A percentile compares a stretch with the other conserved stretches of the same genome.
Conservation (phyloP, 371 early-diverging fungal species). For the Umbelopsis sp. region DNA sequence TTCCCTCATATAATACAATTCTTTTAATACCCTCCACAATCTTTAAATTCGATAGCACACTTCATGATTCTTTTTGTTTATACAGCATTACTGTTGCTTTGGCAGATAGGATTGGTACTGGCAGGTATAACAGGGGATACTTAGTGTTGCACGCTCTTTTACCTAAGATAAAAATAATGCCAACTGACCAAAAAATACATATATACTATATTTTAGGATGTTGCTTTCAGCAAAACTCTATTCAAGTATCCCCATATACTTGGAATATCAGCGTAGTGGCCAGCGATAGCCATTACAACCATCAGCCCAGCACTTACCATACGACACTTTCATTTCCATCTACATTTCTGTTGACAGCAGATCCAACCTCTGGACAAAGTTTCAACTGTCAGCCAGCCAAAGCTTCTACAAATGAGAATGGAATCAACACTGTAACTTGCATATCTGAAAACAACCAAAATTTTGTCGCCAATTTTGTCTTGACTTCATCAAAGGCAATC, state of each 20-base stretch:
- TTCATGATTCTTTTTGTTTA: not conserved
- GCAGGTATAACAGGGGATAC: not conserved
- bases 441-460: not conserved
- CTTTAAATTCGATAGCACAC: not conserved
- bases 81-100: not conserved
- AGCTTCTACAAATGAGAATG: not conserved
- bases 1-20: conserved; percentile 4
- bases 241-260: not conserved
- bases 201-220: not conserved
- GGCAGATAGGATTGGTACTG: not conserved
- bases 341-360: not conserved
- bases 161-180: not conserved
- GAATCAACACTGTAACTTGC: conserved; percentile 4
- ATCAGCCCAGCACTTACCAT: not conserved
- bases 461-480: not conserved
- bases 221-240: not conserved
- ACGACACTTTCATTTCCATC: not conserved
- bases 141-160: too few relatives aligned
- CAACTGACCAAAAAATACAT: not conserved
- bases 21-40: not conserved
- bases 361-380: not conserved
- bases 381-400: not conserved
- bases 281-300: not conserved
- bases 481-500: not conserved
- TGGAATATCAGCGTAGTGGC: conserved; percentile 1